These are phyloP conservation scores for Leucocoprinus sp. DNA, from an alignment of 768 basidiomycete species.

Conservation along the genomic window DNA sequence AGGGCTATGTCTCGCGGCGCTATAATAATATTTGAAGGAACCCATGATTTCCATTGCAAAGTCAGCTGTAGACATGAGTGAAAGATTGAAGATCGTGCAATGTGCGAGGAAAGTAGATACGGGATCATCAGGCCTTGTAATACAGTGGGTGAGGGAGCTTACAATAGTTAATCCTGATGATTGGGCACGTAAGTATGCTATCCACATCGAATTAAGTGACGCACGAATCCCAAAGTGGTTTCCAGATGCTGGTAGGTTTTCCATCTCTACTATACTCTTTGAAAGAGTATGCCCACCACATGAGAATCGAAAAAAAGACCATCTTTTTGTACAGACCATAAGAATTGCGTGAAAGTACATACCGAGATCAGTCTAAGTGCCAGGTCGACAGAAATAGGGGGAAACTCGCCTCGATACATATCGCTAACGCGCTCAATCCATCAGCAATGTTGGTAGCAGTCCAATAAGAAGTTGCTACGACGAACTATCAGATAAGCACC, in stretches of 20 bases:
- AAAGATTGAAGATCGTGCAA: background rate
- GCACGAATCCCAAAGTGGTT: constrained; percentile 64
- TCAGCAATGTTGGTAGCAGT: constrained; percentile 77
- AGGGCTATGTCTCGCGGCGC: constrained; percentile 3
- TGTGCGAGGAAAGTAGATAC: background rate
- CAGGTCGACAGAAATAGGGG: background rate
- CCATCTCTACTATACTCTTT: constrained; percentile 52
- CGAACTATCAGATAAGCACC: background rate
- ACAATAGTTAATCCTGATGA: constrained; percentile 25
- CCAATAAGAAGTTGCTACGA: constrained; percentile 69
- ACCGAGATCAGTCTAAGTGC: constrained; percentile 5
- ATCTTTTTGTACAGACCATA: constrained; percentile 39
- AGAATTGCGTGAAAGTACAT: background rate
- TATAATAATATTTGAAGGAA: constrained; percentile 53
- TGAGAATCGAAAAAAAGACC: constrained; percentile 69
- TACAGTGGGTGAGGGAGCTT: constrained; percentile 3
- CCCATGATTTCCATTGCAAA: constrained; percentile 55
- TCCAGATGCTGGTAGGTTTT: constrained; percentile 48
- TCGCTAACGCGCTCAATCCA: constrained; percentile 74
- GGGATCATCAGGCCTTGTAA: background rate
- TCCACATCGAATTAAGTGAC: constrained; percentile 17
- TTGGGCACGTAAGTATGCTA: background rate
- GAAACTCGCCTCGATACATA: constrained; percentile 65
- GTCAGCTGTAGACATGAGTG: constrained; percentile 36
- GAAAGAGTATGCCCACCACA: constrained; percentile 79